Evolutionary conservation across 495 filamentous ascomycete species (phyloP).

Genomic region (Daldinia loculata): DNA sequence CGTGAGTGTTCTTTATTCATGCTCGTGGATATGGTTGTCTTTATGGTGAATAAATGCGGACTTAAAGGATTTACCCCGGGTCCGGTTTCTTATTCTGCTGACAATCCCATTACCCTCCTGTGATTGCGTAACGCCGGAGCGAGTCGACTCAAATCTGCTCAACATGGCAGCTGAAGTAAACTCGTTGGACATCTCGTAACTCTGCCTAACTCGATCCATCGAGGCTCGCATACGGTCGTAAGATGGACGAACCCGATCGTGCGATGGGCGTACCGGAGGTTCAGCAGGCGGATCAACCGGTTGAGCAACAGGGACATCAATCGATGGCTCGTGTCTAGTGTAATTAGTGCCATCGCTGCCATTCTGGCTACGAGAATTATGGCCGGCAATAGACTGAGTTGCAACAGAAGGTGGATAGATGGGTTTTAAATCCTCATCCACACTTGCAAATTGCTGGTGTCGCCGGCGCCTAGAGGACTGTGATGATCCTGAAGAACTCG

Average conservation of each 20-base stretch:
- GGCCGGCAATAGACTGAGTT: slow-evolving; percentile 70
- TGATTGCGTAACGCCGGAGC: slow-evolving; percentile 50
- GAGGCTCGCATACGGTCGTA: slow-evolving; percentile 75
- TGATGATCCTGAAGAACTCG: slow-evolving; percentile 55
- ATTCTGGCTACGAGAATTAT: slow-evolving; percentile 85
- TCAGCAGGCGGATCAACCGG: slow-evolving; percentile 48
- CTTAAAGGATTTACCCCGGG: slow-evolving; percentile 48
- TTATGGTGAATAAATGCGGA: slow-evolving; percentile 41
- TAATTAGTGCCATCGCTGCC: slow-evolving; percentile 95
- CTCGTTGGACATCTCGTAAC: slow-evolving; percentile 86
- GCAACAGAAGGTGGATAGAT: slow-evolving; percentile 91
- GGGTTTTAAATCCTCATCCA: slow-evolving; percentile 83
- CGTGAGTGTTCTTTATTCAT: slow-evolving; percentile 33
- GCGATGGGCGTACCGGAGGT: slow-evolving; percentile 58
- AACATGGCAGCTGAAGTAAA: slow-evolving; percentile 89
- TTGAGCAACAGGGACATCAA: slow-evolving; percentile 44
- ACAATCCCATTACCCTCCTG: slow-evolving; percentile 38
- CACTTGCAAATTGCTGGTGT: slow-evolving; percentile 64
- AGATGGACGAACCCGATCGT: slow-evolving; percentile 69
- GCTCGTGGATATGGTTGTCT: slow-evolving; percentile 44
- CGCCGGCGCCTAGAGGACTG: slow-evolving; percentile 64
- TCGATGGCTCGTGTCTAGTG: slow-evolving; percentile 70
- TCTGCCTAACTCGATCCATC: slow-evolving; percentile 78
- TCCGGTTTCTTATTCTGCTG: slow-evolving; percentile 44
- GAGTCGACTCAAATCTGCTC: slow-evolving; percentile 80